Evolutionary conservation across 768 basidiomycete genomes (phyloP).

Genomic region (Leccinum uliginosum): DNA sequence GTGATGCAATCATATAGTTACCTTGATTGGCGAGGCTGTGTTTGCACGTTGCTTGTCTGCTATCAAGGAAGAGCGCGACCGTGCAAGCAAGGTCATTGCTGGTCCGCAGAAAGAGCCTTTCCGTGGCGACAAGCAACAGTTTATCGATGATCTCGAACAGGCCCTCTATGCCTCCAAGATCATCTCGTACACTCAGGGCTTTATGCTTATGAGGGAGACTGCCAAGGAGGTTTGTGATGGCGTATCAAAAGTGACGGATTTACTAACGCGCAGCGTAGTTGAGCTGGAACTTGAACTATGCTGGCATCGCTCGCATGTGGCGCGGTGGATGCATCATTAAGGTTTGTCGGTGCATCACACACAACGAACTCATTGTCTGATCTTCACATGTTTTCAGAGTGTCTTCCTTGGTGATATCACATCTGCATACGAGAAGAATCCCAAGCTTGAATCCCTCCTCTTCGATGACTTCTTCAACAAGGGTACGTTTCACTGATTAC

Average conservation of each 20-base stretch:
- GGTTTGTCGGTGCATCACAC: conserved; percentile 34
- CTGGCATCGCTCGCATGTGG: conserved; percentile 99
- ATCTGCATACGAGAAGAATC: conserved; percentile 81
- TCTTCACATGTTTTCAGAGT: conserved; percentile 40
- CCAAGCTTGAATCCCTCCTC: conserved; percentile 83
- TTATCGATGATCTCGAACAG: conserved; percentile 99
- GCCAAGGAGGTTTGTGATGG: conserved; percentile 71
- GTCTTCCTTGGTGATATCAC: conserved; percentile 96
- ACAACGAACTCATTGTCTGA: conserved; percentile 10
- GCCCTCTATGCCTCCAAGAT: conserved; percentile 99
- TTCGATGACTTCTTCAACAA: conserved; percentile 98
- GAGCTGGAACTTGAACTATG: conserved; percentile 92
- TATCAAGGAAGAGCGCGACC: conserved; percentile 92
- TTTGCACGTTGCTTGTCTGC: conserved; percentile 98
- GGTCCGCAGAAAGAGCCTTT: conserved; percentile 92
- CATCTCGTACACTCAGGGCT: conserved; percentile 99
- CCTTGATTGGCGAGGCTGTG: conserved; percentile 98
- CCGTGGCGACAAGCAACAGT: conserved; percentile 97
- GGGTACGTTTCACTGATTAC: conserved; percentile 38
- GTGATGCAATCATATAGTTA: conserved; percentile 52
- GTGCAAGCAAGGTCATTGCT: conserved; percentile 85
- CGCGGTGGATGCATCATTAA: conserved; percentile 99
- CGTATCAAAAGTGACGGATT: neutral
- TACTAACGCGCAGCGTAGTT: conserved; percentile 37
- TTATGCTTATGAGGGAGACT: conserved; percentile 99